Evolutionary conservation across 768 basidiomycete genomes (phyloP).

Genomic region (Heimioporus sp.): DNA sequence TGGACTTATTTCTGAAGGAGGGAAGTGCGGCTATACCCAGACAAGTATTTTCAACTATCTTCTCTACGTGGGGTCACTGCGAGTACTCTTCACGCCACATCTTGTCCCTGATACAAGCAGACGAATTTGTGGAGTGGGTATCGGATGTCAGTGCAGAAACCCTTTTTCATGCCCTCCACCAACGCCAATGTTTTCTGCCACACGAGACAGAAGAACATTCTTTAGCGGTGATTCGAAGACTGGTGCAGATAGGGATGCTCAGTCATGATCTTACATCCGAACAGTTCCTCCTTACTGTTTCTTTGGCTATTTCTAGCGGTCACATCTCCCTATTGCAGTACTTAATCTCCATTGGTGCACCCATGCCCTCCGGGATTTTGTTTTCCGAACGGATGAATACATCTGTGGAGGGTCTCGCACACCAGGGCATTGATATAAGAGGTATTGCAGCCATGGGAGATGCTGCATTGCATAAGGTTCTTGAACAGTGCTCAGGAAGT

Average conservation of each 20-base stretch:
- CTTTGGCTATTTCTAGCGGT: neutral
- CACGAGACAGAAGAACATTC: neutral
- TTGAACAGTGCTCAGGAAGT: neutral
- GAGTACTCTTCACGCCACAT: neutral
- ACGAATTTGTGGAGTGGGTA: neutral
- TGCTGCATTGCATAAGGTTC: neutral
- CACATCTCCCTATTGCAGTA: neutral
- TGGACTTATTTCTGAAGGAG: neutral
- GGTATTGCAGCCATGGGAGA: neutral
- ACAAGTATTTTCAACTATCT: neutral
- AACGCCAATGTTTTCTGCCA: neutral
- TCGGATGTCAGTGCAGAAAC: too few relatives aligned
- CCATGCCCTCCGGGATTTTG: neutral
- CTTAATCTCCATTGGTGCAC: neutral
- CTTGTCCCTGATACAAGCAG: neutral
- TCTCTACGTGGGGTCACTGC: neutral
- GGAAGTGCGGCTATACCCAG: neutral
- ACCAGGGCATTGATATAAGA: neutral
- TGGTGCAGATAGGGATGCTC: neutral
- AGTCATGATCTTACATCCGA: neutral
- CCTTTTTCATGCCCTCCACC: neutral
- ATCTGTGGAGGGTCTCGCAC: neutral
- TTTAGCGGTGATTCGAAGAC: neutral
- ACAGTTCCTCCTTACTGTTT: neutral
- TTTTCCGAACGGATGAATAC: neutral